A percentile compares a stretch with the other conserved stretches of the same genome.
Evolutionary conservation across 257 asterid species (phyloP).

Genomic region (Ilex asprella): DNA sequence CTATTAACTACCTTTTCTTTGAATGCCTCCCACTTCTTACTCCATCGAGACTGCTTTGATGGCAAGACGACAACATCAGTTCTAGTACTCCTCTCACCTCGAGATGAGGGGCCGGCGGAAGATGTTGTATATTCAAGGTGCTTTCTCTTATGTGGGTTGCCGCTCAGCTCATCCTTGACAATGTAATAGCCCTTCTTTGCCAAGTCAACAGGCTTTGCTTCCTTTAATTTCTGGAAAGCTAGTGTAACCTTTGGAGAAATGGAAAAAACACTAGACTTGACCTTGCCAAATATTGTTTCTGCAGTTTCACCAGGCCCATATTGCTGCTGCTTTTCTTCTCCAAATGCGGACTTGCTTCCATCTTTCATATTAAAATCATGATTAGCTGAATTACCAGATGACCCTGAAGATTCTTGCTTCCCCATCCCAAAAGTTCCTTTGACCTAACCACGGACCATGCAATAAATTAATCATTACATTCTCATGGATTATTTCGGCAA

Average conservation of each 20-base stretch:
- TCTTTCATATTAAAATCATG: slow-evolving; percentile 24
- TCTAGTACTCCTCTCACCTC: slow-evolving; percentile 61
- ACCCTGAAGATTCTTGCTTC: slow-evolving; percentile 54
- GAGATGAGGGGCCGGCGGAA: slow-evolving; percentile 38
- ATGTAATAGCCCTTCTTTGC: slow-evolving; percentile 71
- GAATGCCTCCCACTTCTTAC: slow-evolving; percentile 78
- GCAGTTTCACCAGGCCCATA: slow-evolving; percentile 39
- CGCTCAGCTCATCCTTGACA: slow-evolving; percentile 77
- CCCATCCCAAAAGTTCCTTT: slow-evolving; percentile 62
- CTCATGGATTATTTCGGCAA: neutral
- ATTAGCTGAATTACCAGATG: slow-evolving; percentile 29
- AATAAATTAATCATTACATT: slow-evolving; percentile 5
- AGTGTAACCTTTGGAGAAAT: slow-evolving; percentile 51
- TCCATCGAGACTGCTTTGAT: slow-evolving; percentile 62
- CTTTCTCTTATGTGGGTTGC: slow-evolving; percentile 72
- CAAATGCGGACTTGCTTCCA: slow-evolving; percentile 33
- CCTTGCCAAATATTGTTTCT: slow-evolving; percentile 56
- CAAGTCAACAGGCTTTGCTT: slow-evolving; percentile 72
- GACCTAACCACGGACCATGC: slow-evolving; percentile 41
- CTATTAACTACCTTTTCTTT: slow-evolving; percentile 58
- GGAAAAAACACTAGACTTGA: slow-evolving; percentile 54
- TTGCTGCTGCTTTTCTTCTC: slow-evolving; percentile 54
- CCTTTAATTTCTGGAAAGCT: slow-evolving; percentile 68
- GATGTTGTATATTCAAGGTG: slow-evolving; percentile 60
- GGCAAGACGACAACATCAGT: slow-evolving; percentile 75